These are phyloP conservation scores for Mariannaea sp. DNA, from an alignment of 2,329 filamentous ascomycete genomes.

Conservation along the genomic window DNA sequence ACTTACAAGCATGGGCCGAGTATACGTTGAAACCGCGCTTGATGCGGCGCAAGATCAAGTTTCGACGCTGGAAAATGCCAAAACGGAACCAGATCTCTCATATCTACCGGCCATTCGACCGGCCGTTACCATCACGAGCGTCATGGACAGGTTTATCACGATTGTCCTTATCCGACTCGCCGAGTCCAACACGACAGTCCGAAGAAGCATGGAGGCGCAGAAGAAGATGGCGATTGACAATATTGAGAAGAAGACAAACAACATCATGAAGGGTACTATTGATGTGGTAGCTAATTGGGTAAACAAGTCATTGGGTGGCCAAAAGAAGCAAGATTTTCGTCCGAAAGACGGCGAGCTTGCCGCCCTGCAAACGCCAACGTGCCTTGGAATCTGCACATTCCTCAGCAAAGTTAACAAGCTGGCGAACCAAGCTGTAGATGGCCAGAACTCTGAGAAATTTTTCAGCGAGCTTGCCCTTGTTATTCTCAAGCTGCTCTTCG, in stretches of 20 bases:
- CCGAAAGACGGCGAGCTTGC: constrained; percentile 83
- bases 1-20: constrained; percentile 84
- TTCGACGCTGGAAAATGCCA: constrained; percentile 75
- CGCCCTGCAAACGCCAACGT: constrained; percentile 84
- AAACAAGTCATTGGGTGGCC: constrained; percentile 69
- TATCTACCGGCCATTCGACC: constrained; percentile 81
- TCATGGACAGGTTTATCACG: constrained; percentile 91
- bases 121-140: constrained; percentile 85
- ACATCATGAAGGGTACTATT: constrained; percentile 60
- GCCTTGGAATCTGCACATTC: constrained; percentile 80
- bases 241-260: constrained; percentile 82
- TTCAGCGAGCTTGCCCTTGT: constrained; percentile 82
- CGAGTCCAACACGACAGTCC: constrained; percentile 85
- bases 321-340: constrained; percentile 88
- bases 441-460: constrained; percentile 81
- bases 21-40: constrained; percentile 70
- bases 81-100: constrained; percentile 83
- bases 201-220: constrained; percentile 86
- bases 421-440: constrained; percentile 73
- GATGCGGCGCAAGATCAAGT: constrained; percentile 76
- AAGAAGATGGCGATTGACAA: constrained; percentile 73
- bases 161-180: constrained; percentile 90
- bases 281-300: constrained; percentile 78
- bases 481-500: constrained; percentile 77
- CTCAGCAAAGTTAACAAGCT: constrained; percentile 69